A percentile compares a stretch with the other conserved stretches of the same genome.
Evolutionary conservation across 768 basidiomycete genomes (phyloP).

Genomic region (Trametes sanguinea): DNA sequence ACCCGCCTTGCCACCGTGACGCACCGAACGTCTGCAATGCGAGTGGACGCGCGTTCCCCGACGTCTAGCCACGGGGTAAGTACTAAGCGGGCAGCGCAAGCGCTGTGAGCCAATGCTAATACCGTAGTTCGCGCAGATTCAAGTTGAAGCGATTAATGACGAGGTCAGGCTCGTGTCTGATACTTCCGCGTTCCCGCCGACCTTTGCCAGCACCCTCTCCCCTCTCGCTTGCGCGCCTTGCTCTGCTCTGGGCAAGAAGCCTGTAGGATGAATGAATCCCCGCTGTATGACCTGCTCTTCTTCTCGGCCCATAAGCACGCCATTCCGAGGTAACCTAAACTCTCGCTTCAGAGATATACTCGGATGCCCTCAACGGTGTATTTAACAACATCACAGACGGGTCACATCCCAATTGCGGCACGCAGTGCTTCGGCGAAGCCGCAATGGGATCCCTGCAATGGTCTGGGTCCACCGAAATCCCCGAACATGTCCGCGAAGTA

Average conservation of each 20-base stretch:
- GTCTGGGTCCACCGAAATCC: constrained; percentile 36
- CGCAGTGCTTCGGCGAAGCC: constrained; percentile 33
- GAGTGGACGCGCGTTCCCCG: constrained; percentile 37
- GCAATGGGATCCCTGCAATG: constrained; percentile 38
- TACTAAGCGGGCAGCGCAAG: neutral
- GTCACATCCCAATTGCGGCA: constrained; percentile 36
- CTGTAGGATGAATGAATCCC: constrained; percentile 43
- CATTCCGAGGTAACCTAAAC: neutral
- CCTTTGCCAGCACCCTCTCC: constrained; percentile 62
- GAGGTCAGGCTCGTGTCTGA: constrained; percentile 45
- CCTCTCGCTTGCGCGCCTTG: constrained; percentile 46
- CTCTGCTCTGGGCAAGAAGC: constrained; percentile 26
- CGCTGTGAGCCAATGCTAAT: neutral
- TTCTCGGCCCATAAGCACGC: neutral
- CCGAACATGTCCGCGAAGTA: constrained; percentile 16
- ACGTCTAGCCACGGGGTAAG: constrained; percentile 38
- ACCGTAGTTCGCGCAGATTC: constrained; percentile 26
- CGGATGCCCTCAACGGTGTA: constrained; percentile 39
- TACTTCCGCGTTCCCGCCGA: constrained; percentile 64
- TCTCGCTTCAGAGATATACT: constrained; percentile 42
- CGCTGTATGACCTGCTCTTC: constrained; percentile 11
- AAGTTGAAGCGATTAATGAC: constrained; percentile 35
- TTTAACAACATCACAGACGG: constrained; percentile 36
- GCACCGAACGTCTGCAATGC: constrained; percentile 36
- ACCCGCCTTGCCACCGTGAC: constrained; percentile 35